Evolutionary conservation across 2,329 filamentous ascomycete species (phyloP), one percentile per base, ranked within the genome.

Genomic region (Cryoendolithus antarcticus): DNA sequence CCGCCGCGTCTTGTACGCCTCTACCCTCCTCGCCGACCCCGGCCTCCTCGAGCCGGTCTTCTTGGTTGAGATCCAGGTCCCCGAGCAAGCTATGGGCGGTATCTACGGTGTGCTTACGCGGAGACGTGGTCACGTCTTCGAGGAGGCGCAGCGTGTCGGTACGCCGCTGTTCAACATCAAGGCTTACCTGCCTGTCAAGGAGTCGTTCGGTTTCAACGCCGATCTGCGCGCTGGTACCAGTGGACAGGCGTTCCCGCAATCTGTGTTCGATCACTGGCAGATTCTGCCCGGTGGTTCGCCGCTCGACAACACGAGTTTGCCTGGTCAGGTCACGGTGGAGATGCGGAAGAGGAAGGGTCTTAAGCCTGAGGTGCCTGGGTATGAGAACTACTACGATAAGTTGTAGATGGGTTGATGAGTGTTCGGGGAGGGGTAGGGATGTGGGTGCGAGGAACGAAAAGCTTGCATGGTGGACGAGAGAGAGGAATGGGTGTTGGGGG

Each of bases 271-370:
- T 69, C 91, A 98, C 75, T 98, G 88, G 86, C 82, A 94, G 72
- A 72, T 91, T 58, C 80, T 96, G 56, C 85, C 88, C 57, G 89
- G 89, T 80, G 91, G 91, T 59, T 91, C 83, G 56, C 80, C 85
- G 55, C 77, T 95, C 61, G 89, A 98, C 70, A 53, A 68, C 63
- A 81, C 78, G 60, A 78, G 77, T 61, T 85, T 88, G 77, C 75
- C 82, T 58, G 91, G 88, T 64, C 67, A 76, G 63, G 74, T 95
- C 58, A 86, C 96, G 57, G 71, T 74, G 63, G 77, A 81, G 44
- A 93, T 93, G 82, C 86, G 91, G 65, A 95, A 95, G 81, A 85
- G 89, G 72, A 98, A 98, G 86, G 91, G 89, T 86, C 74, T 98
- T 76, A 98, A 98, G 86, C 71, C 82, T 62, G 77, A 86, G 60